These are phyloP conservation scores for Stenogyne calaminthoides DNA, from an alignment of 305 asterid species.

Conservation along the genomic window DNA sequence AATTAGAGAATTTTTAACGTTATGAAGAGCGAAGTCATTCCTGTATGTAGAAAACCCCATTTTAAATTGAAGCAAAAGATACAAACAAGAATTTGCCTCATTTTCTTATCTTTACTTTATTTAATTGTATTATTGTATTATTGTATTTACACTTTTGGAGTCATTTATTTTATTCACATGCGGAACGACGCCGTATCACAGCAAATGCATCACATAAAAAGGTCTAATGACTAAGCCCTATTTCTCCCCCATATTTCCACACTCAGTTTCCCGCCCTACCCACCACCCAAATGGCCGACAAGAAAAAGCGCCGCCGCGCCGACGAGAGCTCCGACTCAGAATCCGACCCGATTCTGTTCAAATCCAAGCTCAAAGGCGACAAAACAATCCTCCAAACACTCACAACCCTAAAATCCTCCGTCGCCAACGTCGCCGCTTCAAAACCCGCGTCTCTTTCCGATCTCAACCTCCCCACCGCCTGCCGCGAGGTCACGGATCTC, in stretches of 20 bases:
- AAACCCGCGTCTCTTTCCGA: slow-evolving; percentile 62
- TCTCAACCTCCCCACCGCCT: slow-evolving; percentile 67
- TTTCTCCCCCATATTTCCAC: slow-evolving; percentile 12
- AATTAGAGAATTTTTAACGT: no score
- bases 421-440: slow-evolving; percentile 43
- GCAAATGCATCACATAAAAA: not conserved
- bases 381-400: slow-evolving; percentile 56
- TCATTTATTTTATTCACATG: not conserved
- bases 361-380: slow-evolving; percentile 67
- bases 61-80: no score
- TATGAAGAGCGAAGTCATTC: no score
- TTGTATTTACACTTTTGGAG: not conserved
- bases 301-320: slow-evolving; percentile 75
- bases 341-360: slow-evolving; percentile 55
- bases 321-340: slow-evolving; percentile 44
- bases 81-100: no score
- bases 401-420: slow-evolving; percentile 44
- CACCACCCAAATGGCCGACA: slow-evolving; percentile 52
- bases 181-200: not conserved
- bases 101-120: no score
- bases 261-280: slow-evolving; percentile 45
- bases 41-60: no score
- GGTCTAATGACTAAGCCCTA: slow-evolving; percentile 27
- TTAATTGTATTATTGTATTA: no score
- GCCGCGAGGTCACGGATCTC: slow-evolving; percentile 77